These are phyloP conservation scores for Ophiosphaerella herpotricha DNA, from an alignment of 2,329 filamentous ascomycete species.

Conservation along the genomic window DNA sequence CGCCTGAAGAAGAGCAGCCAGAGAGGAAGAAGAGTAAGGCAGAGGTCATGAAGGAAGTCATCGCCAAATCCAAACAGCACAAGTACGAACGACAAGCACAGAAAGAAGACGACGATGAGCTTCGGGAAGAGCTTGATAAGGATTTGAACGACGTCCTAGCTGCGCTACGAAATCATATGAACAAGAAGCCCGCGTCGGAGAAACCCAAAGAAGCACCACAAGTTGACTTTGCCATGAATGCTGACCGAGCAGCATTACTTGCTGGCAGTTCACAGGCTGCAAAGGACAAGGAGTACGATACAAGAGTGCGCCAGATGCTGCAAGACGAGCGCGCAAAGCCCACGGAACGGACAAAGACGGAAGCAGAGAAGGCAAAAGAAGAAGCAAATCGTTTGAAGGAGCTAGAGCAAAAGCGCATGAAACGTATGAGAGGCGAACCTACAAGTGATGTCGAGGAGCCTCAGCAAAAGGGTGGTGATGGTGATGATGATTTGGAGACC, in stretches of 20 bases:
- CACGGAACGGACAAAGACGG: slow-evolving; percentile 80
- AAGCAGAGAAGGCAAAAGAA: slow-evolving; percentile 59
- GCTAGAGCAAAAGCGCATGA: slow-evolving; percentile 79
- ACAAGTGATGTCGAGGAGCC: slow-evolving; percentile 70
- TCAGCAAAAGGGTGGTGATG: slow-evolving; percentile 45
- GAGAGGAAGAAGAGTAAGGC: slow-evolving; percentile 93
- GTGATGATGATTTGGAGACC: slow-evolving; percentile 29
- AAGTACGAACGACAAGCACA: slow-evolving; percentile 92
- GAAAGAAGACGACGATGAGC: slow-evolving; percentile 91
- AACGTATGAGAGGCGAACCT: slow-evolving; percentile 86
- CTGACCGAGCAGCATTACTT: slow-evolving; percentile 65
- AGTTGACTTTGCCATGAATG: slow-evolving; percentile 57
- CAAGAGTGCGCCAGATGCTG: slow-evolving; percentile 78
- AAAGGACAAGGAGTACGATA: slow-evolving; percentile 86
- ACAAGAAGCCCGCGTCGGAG: slow-evolving; percentile 51
- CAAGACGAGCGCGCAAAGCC: slow-evolving; percentile 85
- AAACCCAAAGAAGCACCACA: slow-evolving; percentile 46
- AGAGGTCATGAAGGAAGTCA: slow-evolving; percentile 97
- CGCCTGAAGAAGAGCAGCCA: slow-evolving; percentile 60
- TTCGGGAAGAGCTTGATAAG: slow-evolving; percentile 82
- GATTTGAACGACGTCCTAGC: slow-evolving; percentile 76
- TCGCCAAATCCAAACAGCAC: slow-evolving; percentile 93
- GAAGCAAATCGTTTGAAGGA: slow-evolving; percentile 77
- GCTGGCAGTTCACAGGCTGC: slow-evolving; percentile 66
- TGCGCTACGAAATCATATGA: slow-evolving; percentile 66